Evolutionary conservation across 2,329 filamentous ascomycete genomes (phyloP).

Genomic region (Nemania abortiva): DNA sequence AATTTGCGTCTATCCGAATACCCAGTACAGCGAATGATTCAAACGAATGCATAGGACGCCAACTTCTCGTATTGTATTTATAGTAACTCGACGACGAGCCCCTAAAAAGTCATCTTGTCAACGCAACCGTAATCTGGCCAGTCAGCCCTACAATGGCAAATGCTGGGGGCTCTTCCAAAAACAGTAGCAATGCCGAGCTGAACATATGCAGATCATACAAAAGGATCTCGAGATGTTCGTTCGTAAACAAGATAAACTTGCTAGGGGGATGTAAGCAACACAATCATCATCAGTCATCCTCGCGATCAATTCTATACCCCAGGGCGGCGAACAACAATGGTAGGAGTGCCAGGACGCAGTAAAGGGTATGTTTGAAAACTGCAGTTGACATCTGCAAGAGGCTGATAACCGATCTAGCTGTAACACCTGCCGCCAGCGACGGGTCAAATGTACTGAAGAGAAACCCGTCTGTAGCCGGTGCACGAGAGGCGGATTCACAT

Average conservation of each 20-base stretch:
- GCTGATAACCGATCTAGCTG: neutral
- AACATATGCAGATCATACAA: neutral
- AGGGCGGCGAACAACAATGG: slow-evolving; percentile 7
- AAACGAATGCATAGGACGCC: neutral
- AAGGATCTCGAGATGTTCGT: neutral
- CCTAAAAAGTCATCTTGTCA: neutral
- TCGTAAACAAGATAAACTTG: neutral
- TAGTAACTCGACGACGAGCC: neutral
- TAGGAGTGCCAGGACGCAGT: slow-evolving; percentile 13
- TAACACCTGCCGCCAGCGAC: slow-evolving; percentile 17
- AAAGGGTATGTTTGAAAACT: slow-evolving; percentile 8
- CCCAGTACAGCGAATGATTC: neutral
- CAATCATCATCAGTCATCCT: neutral
- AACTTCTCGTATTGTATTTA: slow-evolving; percentile 8
- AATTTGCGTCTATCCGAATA: neutral
- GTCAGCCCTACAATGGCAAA: neutral
- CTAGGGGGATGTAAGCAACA: neutral
- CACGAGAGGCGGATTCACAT: neutral
- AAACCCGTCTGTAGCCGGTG: slow-evolving; percentile 17
- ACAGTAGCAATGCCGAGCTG: neutral
- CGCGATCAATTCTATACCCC: neutral
- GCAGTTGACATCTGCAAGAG: neutral
- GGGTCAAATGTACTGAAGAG: slow-evolving; percentile 18
- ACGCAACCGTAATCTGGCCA: neutral
- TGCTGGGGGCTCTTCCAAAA: neutral